phyloP scores from a whole-genome alignment of 202 grass and related monocot genomes.

The Digitaria exilis region DNA sequence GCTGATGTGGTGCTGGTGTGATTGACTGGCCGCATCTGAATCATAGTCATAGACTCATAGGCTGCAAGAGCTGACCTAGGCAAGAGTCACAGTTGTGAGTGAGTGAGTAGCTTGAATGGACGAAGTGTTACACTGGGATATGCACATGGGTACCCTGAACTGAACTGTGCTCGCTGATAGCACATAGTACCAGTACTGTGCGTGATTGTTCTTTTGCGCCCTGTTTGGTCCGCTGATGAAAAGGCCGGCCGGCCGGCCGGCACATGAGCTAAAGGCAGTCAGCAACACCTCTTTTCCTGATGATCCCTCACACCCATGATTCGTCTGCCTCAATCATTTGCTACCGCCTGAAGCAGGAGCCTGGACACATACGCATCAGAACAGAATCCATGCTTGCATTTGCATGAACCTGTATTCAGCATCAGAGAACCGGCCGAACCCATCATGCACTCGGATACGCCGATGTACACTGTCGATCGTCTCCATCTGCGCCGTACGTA shows the following conservation, averaged over 20 bases:
- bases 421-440: background rate
- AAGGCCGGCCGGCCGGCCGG: conserved; percentile 32
- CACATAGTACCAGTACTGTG: conserved; percentile 9
- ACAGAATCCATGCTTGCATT: background rate
- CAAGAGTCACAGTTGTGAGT: background rate
- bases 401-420: conserved; percentile 32
- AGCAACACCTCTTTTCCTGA: conserved; percentile 18
- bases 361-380: background rate
- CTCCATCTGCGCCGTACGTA: background rate
- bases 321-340: conserved; percentile 48
- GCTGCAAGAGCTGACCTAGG: background rate
- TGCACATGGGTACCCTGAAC: conserved; percentile 27
- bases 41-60: background rate
- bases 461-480: background rate
- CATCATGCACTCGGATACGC: background rate
- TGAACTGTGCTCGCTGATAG: background rate
- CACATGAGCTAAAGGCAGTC: conserved; percentile 12
- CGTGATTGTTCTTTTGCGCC: conserved; percentile 40
- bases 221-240: conserved; percentile 31
- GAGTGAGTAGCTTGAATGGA: no score
- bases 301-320: background rate
- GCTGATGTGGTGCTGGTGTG: background rate
- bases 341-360: background rate
- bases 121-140: conserved; percentile 4
- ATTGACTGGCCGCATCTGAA: background rate